phyloP scores from a whole-genome alignment of 2,329 filamentous ascomycete species.

The Claviceps cyperi region DNA sequence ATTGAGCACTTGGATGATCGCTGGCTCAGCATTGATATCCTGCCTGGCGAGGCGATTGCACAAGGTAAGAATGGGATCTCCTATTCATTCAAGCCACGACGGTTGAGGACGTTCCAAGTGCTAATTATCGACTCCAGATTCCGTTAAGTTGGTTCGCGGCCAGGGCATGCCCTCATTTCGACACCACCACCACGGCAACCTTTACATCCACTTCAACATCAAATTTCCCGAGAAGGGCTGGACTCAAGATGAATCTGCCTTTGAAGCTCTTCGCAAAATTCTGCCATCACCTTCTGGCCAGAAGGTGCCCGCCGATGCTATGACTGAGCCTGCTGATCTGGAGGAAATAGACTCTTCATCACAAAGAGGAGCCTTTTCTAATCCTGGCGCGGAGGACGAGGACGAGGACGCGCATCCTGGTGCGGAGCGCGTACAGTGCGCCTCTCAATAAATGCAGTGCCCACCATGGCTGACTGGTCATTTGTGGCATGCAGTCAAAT shows the following conservation, averaged over 20 bases:
- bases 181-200: slow-evolving; percentile 89
- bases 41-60: slow-evolving; percentile 86
- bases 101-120: not conserved
- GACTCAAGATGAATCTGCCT: slow-evolving; percentile 51
- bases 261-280: slow-evolving; percentile 67
- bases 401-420: slow-evolving; percentile 68
- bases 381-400: slow-evolving; percentile 49
- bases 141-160: slow-evolving; percentile 85
- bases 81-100: not conserved
- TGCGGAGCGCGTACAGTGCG: slow-evolving; percentile 72
- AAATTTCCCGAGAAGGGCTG: slow-evolving; percentile 82
- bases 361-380: slow-evolving; percentile 53
- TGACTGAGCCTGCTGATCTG: slow-evolving; percentile 80
- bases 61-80: slow-evolving; percentile 49
- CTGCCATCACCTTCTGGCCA: slow-evolving; percentile 57
- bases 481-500: not conserved
- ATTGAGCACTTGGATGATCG: slow-evolving; percentile 95
- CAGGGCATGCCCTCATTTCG: slow-evolving; percentile 96
- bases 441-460: slow-evolving; percentile 55
- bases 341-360: slow-evolving; percentile 65
- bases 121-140: slow-evolving; percentile 38
- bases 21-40: slow-evolving; percentile 87
- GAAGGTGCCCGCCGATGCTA: slow-evolving; percentile 58
- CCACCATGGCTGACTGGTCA: not conserved
- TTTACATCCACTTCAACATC: slow-evolving; percentile 95